Percentiles rank a stretch among this genome's conserved stretches.
phyloP scores from a whole-genome alignment of 2,329 filamentous ascomycete species.

The Talaromyces sp. region DNA sequence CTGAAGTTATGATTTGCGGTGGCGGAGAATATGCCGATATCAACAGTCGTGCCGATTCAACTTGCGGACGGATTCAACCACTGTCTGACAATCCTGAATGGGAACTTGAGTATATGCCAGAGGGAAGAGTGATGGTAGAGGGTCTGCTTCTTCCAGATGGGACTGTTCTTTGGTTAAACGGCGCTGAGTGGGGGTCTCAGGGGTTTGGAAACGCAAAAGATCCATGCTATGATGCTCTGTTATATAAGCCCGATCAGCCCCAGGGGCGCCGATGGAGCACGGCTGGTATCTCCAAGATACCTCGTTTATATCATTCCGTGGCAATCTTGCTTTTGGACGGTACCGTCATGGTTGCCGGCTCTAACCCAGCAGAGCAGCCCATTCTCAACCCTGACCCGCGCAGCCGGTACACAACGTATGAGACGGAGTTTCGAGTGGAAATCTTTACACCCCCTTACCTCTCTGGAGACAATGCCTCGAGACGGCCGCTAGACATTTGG shows the following conservation, averaged over 20 bases:
- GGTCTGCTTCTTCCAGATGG: conserved; percentile 56
- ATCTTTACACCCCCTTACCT: conserved; percentile 59
- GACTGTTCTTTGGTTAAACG: conserved; percentile 56
- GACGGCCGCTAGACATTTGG: conserved; percentile 44
- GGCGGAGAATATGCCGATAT: conserved; percentile 57
- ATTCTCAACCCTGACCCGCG: conserved; percentile 40
- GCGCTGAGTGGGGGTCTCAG: conserved; percentile 53
- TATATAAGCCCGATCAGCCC: conserved; percentile 53
- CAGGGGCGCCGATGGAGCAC: conserved; percentile 46
- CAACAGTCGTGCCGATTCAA: conserved; percentile 53
- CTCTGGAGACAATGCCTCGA: conserved; percentile 43
- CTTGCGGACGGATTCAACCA: conserved; percentile 53
- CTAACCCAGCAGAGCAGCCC: conserved; percentile 57
- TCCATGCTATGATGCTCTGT: conserved; percentile 51
- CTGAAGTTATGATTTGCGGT: conserved; percentile 55
- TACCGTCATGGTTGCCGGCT: conserved; percentile 55
- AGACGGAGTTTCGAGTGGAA: conserved; percentile 59
- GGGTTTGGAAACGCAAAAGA: conserved; percentile 54
- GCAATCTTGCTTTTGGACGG: conserved; percentile 56
- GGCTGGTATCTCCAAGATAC: conserved; percentile 37
- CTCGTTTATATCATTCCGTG: conserved; percentile 57
- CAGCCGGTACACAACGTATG: conserved; percentile 40
- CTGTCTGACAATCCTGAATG: conserved; percentile 45
- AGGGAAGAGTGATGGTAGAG: conserved; percentile 56
- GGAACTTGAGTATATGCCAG: conserved; percentile 56